Evolutionary conservation across 495 filamentous ascomycete species (phyloP).

Genomic region (Neurospora sp.): DNA sequence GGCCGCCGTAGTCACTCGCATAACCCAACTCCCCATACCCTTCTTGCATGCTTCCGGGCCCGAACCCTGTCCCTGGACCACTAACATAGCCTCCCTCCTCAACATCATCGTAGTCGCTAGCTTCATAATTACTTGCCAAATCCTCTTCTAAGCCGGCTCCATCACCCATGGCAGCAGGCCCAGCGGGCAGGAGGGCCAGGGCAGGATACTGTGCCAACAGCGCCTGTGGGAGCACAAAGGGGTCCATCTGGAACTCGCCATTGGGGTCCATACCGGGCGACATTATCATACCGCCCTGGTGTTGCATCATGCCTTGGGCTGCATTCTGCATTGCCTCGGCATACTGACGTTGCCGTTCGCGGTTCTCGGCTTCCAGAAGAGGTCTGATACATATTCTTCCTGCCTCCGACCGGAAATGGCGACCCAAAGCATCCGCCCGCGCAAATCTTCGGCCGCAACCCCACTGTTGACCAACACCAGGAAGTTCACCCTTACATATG

Average conservation of each 20-base stretch:
- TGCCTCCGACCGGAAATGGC: constrained; percentile 95
- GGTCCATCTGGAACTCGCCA: constrained; percentile 38
- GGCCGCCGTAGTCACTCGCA: constrained; percentile 42
- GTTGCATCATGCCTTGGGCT: constrained; percentile 37
- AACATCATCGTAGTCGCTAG: constrained; percentile 59
- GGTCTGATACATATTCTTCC: constrained; percentile 95
- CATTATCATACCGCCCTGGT: constrained; percentile 33
- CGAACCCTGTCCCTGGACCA: constrained; percentile 40
- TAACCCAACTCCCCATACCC: constrained; percentile 43
- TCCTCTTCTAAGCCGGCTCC: constrained; percentile 56
- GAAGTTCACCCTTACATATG: constrained; percentile 80
- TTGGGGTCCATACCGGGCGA: constrained; percentile 33
- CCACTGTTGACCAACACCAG: constrained; percentile 69
- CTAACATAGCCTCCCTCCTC: constrained; percentile 52
- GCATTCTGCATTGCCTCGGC: constrained; percentile 44
- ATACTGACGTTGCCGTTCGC: constrained; percentile 59
- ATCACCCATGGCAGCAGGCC: constrained; percentile 44
- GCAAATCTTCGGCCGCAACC: constrained; percentile 91
- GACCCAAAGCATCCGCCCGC: constrained; percentile 85
- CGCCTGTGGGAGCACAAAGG: constrained; percentile 73
- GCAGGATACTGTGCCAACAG: constrained; percentile 87
- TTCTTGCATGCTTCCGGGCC: constrained; percentile 38
- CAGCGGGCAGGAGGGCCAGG: constrained; percentile 75
- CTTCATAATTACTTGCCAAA: constrained; percentile 81
- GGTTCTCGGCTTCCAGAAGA: constrained; percentile 78